phyloP scores from a whole-genome alignment of 495 filamentous ascomycete species.

The Haplographium delicatum region DNA sequence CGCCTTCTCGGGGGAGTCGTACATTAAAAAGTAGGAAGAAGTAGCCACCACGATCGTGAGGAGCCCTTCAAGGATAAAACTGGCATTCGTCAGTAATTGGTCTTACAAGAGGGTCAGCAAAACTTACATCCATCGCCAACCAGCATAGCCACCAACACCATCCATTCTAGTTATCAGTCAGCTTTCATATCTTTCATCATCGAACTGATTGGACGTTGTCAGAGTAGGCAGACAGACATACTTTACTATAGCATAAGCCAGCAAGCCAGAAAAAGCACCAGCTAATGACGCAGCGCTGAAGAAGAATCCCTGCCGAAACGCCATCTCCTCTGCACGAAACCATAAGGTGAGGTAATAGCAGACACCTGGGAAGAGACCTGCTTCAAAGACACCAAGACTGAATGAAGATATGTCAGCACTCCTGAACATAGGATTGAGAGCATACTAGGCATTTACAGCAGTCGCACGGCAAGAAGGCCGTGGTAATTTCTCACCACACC shows the following conservation, averaged over 20 bases:
- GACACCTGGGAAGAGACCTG: constrained; percentile 52
- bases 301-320: constrained; percentile 52
- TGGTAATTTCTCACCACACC: constrained; percentile 63
- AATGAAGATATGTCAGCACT: constrained; percentile 47
- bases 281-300: constrained; percentile 51
- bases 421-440: no score
- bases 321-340: constrained; percentile 57
- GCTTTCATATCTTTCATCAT: no score
- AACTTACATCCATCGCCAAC: constrained; percentile 70
- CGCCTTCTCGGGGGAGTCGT: constrained; percentile 61
- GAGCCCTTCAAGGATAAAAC: constrained; percentile 58
- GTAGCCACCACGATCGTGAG: constrained; percentile 33
- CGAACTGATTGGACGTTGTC: no score
- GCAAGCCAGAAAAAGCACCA: constrained; percentile 56
- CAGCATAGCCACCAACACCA: constrained; percentile 36
- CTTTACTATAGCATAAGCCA: constrained; percentile 66
- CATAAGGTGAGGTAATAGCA: constrained; percentile 55
- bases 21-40: constrained; percentile 44
- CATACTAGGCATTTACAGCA: no score
- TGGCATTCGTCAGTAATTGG: no score
- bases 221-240: no score
- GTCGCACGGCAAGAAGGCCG: constrained; percentile 61
- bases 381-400: constrained; percentile 57
- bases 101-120: no score
- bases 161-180: constrained; percentile 57